phyloP scores from a whole-genome alignment of 2,329 filamentous ascomycete species.

The Exophiala calicioides region DNA sequence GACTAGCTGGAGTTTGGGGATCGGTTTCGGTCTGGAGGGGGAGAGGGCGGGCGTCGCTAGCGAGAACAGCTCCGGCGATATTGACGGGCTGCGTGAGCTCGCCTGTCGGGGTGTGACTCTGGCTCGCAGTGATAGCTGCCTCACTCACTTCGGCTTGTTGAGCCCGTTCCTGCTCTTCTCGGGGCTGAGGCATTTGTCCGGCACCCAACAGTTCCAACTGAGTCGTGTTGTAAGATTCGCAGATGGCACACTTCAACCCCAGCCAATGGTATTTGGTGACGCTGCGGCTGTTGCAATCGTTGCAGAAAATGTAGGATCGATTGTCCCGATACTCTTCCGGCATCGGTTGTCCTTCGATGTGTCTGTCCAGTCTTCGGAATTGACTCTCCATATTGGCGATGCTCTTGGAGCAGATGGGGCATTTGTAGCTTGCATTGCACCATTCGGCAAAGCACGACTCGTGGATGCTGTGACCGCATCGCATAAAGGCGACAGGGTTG shows the following conservation, averaged over 20 bases:
- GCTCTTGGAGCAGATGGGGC: conserved; percentile 93
- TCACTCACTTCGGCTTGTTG: conserved; percentile 34
- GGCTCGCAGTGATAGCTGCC: conserved; percentile 30
- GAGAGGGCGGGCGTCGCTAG: conserved; percentile 20
- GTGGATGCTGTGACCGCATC: conserved; percentile 94
- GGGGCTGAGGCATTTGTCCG: conserved; percentile 29
- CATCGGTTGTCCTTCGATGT: conserved; percentile 90
- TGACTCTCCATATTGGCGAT: conserved; percentile 97
- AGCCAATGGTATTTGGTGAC: conserved; percentile 92
- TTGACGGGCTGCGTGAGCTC: conserved; percentile 22
- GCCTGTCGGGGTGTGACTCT: conserved; percentile 27
- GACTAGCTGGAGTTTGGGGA: conserved; percentile 26
- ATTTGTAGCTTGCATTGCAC: conserved; percentile 89
- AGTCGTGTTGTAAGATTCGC: conserved; percentile 50
- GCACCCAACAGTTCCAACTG: conserved; percentile 44
- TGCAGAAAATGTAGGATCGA: conserved; percentile 82
- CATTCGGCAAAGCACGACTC: conserved; percentile 84
- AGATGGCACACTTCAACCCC: conserved; percentile 76
- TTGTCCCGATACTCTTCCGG: conserved; percentile 78
- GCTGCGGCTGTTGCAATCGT: conserved; percentile 88
- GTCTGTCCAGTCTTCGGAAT: conserved; percentile 85
- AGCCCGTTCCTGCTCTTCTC: conserved; percentile 25
- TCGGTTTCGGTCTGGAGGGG: conserved; percentile 24
- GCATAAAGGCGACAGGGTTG: conserved; percentile 86
- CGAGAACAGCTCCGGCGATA: conserved; percentile 8